A percentile compares a stretch with the other conserved stretches of the same genome.
These are phyloP conservation scores for Suaeda aralocaspica DNA, from an alignment of 148 eudicot genomes.

Conservation along the genomic window DNA sequence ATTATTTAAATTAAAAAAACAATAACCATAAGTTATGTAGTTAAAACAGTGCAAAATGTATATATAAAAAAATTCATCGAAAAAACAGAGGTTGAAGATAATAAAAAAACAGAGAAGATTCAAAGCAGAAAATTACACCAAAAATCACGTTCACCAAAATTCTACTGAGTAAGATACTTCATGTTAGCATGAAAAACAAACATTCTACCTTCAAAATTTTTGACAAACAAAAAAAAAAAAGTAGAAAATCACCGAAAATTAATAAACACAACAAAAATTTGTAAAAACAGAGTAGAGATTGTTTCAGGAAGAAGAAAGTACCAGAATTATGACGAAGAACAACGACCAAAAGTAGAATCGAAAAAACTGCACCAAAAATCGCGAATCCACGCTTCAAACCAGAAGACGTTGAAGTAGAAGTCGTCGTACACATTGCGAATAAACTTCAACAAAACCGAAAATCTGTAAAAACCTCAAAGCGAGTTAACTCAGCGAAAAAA, in stretches of 20 bases:
- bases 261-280: background rate
- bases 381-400: conserved; percentile 27
- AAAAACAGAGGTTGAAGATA: too few species aligned
- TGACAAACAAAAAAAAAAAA: background rate
- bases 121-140: too few species aligned
- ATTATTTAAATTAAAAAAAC: background rate
- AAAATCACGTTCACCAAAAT: too few species aligned
- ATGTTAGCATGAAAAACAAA: background rate
- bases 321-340: conserved; percentile 28
- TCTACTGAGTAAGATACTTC: background rate
- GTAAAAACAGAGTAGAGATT: background rate
- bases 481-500: conserved; percentile 21
- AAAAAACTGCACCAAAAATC: conserved; percentile 36
- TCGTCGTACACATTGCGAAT: conserved; percentile 14
- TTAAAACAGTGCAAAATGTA: too few species aligned
- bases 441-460: background rate
- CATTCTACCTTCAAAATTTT: too few species aligned
- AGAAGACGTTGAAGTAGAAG: conserved; percentile 4
- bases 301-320: conserved; percentile 9
- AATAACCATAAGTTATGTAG: background rate
- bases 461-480: background rate
- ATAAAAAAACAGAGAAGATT: background rate
- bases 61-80: too few species aligned
- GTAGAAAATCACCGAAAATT: background rate
- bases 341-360: conserved; percentile 27